Conservation (phyloP, 1,284 basidiomycete species). For the Boletus albobrunnescens region DNA sequence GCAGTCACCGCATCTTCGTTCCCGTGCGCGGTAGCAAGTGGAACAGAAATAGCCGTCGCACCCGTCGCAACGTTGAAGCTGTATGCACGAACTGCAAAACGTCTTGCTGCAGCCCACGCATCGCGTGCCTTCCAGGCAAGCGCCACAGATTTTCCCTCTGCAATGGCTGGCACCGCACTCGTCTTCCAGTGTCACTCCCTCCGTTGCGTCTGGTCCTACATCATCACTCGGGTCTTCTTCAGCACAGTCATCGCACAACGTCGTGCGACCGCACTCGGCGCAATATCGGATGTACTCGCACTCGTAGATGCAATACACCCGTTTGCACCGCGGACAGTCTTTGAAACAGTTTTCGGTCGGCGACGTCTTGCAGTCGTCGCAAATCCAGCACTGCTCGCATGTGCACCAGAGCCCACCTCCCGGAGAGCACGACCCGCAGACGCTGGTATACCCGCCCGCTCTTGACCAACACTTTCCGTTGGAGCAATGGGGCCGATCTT, state of each 20-base stretch:
- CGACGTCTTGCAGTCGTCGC: constrained; percentile 21
- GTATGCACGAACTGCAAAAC: constrained; percentile 15
- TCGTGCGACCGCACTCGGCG: constrained; percentile 16
- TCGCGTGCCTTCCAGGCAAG: constrained; percentile 7
- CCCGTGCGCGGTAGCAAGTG: constrained; percentile 5
- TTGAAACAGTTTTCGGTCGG: constrained; percentile 11
- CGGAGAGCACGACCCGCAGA: constrained; percentile 18
- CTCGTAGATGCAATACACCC: constrained; percentile 14
- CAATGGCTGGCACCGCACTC: constrained; percentile 8
- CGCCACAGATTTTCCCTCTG: constrained; percentile 10
- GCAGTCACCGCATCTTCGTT: constrained; percentile 7
- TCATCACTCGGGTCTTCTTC: constrained; percentile 19
- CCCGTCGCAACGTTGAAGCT: constrained; percentile 1
- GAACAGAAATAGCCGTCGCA: constrained; percentile 12
- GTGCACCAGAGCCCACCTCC: constrained; percentile 20
- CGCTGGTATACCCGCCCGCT: constrained; percentile 6
- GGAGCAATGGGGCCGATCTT: constrained; percentile 14
- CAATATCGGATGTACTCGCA: constrained; percentile 26
- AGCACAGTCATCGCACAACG: constrained; percentile 22
- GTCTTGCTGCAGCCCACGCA: constrained; percentile 14
- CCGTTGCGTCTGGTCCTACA: constrained; percentile 1
- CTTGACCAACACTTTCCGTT: constrained; percentile 22
- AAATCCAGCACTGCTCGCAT: constrained; percentile 22
- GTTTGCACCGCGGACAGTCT: constrained; percentile 15
- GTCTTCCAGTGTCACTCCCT: constrained; percentile 13